These are phyloP conservation scores for Sphaceloma murrayae DNA, from an alignment of 2,329 filamentous ascomycete species.

Conservation along the genomic window DNA sequence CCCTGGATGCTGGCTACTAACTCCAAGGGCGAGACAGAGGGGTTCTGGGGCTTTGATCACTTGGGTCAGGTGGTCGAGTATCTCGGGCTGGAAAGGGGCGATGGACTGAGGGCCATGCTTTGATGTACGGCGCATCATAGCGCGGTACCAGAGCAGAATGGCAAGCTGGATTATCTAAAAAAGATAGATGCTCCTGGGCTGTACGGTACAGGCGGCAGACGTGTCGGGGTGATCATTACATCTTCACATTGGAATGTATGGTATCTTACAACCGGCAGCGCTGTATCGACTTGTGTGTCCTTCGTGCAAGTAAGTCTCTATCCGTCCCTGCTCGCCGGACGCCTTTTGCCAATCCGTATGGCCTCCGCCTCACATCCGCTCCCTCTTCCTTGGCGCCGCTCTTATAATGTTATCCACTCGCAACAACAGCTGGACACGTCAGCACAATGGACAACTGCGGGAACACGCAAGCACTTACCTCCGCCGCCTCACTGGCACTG, in stretches of 20 bases:
- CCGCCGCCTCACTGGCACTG: constrained; percentile 89
- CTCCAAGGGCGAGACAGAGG: constrained; percentile 42
- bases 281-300: constrained; percentile 7
- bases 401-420: constrained; percentile 97
- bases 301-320: too few species aligned
- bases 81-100: constrained; percentile 40
- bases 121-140: constrained; percentile 20
- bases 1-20: constrained; percentile 52
- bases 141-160: background rate
- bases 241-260: constrained; percentile 10
- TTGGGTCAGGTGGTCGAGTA: constrained; percentile 46
- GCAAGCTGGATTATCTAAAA: too few species aligned
- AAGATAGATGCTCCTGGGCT: too few species aligned
- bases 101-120: constrained; percentile 33
- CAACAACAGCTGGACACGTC: constrained; percentile 59
- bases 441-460: too few species aligned
- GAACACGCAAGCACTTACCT: constrained; percentile 63
- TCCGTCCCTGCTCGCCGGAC: too few species aligned
- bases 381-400: constrained; percentile 73
- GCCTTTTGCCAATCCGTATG: background rate
- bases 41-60: constrained; percentile 54
- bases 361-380: constrained; percentile 51
- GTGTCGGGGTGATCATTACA: constrained; percentile 8
- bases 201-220: too few species aligned
- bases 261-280: constrained; percentile 11